phyloP scores from a whole-genome alignment of 352 stramenopile species.

The Phytophthora cajani region DNA sequence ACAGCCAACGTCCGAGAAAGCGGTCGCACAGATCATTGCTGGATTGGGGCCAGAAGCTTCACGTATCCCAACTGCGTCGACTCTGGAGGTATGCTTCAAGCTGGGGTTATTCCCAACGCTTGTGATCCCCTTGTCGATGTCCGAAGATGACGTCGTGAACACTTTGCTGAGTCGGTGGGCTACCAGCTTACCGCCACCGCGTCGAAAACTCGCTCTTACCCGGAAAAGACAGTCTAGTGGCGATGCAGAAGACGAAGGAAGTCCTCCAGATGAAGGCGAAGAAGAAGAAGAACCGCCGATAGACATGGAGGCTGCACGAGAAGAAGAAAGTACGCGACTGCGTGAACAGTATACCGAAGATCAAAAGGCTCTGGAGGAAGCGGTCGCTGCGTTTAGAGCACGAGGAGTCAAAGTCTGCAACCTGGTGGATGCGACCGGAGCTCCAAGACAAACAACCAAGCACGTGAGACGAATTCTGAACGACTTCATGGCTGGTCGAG shows the following conservation, averaged over 20 bases:
- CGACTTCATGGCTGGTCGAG: slow-evolving; percentile 43
- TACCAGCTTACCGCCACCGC: slow-evolving; percentile 25
- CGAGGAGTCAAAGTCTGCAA: slow-evolving; percentile 45
- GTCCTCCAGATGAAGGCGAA: slow-evolving; percentile 17
- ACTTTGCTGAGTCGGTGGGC: slow-evolving; percentile 46
- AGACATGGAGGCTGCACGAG: slow-evolving; percentile 45
- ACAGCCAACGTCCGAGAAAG: not conserved
- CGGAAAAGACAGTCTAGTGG: slow-evolving; percentile 25
- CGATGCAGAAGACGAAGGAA: slow-evolving; percentile 14
- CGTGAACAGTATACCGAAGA: slow-evolving; percentile 55
- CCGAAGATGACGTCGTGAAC: slow-evolving; percentile 39
- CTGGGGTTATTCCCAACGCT: slow-evolving; percentile 56
- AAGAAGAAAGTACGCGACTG: slow-evolving; percentile 52
- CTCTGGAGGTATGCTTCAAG: slow-evolving; percentile 53
- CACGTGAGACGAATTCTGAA: slow-evolving; percentile 32
- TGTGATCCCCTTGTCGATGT: slow-evolving; percentile 48
- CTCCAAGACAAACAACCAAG: slow-evolving; percentile 50
- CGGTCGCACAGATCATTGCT: slow-evolving; percentile 30
- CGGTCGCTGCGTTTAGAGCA: slow-evolving; percentile 41
- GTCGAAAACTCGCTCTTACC: slow-evolving; percentile 34
- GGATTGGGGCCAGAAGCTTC: slow-evolving; percentile 35
- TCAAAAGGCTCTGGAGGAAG: slow-evolving; percentile 40
- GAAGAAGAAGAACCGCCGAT: slow-evolving; percentile 34
- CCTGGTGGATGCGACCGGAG: slow-evolving; percentile 32
- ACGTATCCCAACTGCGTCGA: slow-evolving; percentile 43